Conservation (phyloP, 2,329 filamentous ascomycete genomes). For the Colletotrichum orbiculare region DNA sequence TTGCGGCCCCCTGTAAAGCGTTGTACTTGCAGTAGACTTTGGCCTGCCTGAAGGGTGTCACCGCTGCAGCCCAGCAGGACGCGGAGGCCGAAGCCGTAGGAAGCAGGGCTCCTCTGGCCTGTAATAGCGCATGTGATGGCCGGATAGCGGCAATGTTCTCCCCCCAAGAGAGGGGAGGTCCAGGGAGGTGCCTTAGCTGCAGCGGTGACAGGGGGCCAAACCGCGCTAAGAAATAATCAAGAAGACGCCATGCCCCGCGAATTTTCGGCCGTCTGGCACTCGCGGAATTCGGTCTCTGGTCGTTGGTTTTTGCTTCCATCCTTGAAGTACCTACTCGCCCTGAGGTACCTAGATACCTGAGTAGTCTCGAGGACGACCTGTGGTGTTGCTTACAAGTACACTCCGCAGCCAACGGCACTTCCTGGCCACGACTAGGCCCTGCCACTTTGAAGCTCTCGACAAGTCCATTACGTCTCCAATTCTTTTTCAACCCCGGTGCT, state of each 20-base stretch:
- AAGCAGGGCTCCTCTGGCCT: conserved; percentile 29
- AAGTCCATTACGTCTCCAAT: conserved; percentile 21
- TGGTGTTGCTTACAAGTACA: too few species aligned
- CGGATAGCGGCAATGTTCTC: conserved; percentile 34
- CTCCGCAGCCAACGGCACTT: neutral
- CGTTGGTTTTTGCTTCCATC: conserved; percentile 2
- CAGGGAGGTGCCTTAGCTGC: conserved; percentile 25
- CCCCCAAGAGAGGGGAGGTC: conserved; percentile 15
- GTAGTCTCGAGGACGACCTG: too few species aligned
- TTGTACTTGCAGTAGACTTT: too few species aligned
- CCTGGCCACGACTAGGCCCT: neutral
- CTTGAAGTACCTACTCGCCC: neutral
- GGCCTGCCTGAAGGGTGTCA: conserved; percentile 21
- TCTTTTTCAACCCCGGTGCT: conserved; percentile 15
- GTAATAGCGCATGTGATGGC: conserved; percentile 40
- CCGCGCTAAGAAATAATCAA: conserved; percentile 38
- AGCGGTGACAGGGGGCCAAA: conserved; percentile 24
- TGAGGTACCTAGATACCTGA: too few species aligned
- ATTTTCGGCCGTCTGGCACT: conserved; percentile 28
- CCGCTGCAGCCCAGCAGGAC: conserved; percentile 10
- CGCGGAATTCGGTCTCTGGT: conserved; percentile 18
- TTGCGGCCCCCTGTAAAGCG: conserved; percentile 1
- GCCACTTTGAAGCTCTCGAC: too few species aligned
- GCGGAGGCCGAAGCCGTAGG: conserved; percentile 24
- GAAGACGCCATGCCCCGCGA: conserved; percentile 38